Base-by-base conservation (phyloP, 2,329 filamentous ascomycete genomes). In the Chrysoporthe austroafricana region DNA sequence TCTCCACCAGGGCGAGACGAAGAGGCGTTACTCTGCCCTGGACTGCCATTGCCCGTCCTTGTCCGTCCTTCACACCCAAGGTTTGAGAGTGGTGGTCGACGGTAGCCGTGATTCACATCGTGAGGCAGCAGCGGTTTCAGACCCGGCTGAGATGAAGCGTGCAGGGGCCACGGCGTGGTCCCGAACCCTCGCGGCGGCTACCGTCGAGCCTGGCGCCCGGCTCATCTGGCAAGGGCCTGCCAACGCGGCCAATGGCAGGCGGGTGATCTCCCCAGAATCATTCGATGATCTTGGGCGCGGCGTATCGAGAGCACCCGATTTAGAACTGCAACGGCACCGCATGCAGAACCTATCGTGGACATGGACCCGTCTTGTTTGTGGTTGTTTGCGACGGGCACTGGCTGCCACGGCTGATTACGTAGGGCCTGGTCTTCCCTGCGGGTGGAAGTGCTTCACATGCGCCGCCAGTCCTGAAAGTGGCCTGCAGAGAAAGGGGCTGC, bases 91-190 rank as follows among this genome's bases (percentile, higher is more conserved):
- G 9, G 52, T 36, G 43, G 42, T 56, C 43, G 48, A 56, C 54
- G 58, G 36, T 56, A 58, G 65, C 59, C 44, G 52, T 63, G 68
- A 63, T 60, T 64, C 62, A 63, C 52, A 67, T 68, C 18, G 66
- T 70, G 68, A 68, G 46, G 68, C 68, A 70, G 46, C 44, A 44
- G 48, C 4, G 44, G 68, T 70, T 70, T 70, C 68, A 70, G 68
- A 56, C 61, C 50, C 18, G 44, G 39, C 6, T 62, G 62, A 67
- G 66, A 66, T 70, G 68, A 68, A 63, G 68, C 68, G 68, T 68
- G 62, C 68, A 65, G 68, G 68, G 68, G 54, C 63, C 62, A 61
- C 59, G 62, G 43, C 34, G 57, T 67, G 62, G 62, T 52, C 39
- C 62, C 13, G 36, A 16, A 39, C 56, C 64, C 60, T 18, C 26